These are phyloP conservation scores for Peterozyma xylosa DNA, from an alignment of 805 yeast genomes.

Conservation along the genomic window DNA sequence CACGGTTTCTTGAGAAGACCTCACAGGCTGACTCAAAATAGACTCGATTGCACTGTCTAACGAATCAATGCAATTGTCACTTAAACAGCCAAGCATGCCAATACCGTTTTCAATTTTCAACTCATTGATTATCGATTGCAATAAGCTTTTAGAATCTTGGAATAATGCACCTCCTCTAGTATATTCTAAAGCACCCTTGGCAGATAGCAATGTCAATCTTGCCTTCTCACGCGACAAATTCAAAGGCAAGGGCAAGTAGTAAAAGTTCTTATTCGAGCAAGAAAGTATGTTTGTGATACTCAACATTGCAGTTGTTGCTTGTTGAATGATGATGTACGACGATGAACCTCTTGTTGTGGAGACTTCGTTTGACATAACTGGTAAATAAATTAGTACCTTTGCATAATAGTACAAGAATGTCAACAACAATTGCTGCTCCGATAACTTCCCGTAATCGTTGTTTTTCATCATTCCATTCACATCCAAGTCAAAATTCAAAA, in stretches of 20 bases:
- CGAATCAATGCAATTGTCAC: conserved; percentile 46
- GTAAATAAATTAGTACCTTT: conserved; percentile 55
- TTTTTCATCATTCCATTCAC: conserved; percentile 42
- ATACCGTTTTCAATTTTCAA: conserved; percentile 42
- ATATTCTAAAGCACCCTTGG: conserved; percentile 74
- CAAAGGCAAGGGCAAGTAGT: conserved; percentile 54
- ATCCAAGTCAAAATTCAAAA: conserved; percentile 57
- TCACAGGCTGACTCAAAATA: conserved; percentile 45
- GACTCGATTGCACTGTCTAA: conserved; percentile 55
- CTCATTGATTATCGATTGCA: conserved; percentile 41
- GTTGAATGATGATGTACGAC: conserved; percentile 62
- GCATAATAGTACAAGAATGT: conserved; percentile 55
- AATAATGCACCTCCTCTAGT: conserved; percentile 77
- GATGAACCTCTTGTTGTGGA: conserved; percentile 35
- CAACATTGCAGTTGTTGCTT: conserved; percentile 50
- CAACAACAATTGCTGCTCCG: conserved; percentile 44
- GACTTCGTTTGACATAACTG: conserved; percentile 42
- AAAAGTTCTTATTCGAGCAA: conserved; percentile 27
- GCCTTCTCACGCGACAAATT: conserved; percentile 58
- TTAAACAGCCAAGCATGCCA: conserved; percentile 55
- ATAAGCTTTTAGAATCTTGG: conserved; percentile 55
- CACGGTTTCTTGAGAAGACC: conserved; percentile 11
- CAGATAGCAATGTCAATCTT: conserved; percentile 55
- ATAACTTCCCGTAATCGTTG: conserved; percentile 21
- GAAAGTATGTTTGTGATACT: conserved; percentile 36